Conservation (phyloP, 192 early-diverging fungal species). For the Gonapodya sp. region DNA sequence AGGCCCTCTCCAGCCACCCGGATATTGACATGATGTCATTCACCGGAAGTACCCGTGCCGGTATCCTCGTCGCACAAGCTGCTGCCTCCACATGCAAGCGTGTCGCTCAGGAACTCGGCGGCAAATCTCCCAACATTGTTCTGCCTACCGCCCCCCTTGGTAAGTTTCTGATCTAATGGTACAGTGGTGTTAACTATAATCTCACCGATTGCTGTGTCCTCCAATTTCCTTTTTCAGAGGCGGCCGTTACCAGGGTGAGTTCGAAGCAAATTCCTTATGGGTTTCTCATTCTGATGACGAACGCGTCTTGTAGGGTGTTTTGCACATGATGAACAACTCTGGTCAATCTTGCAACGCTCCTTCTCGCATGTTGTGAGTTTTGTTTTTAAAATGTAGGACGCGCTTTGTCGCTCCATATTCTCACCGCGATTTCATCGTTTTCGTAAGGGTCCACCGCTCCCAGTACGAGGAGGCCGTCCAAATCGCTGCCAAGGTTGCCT, state of each 20-base stretch:
- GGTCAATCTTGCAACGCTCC: slow-evolving; percentile 11
- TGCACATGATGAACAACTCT: slow-evolving; percentile 6
- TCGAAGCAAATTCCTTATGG: neutral
- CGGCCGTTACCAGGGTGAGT: slow-evolving; percentile 6
- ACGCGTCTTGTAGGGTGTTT: no score
- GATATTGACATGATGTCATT: slow-evolving; percentile 11
- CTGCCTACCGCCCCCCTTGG: neutral
- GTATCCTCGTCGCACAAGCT: slow-evolving; percentile 11
- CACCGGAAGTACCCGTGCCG: slow-evolving; percentile 8
- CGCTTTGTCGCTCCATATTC: neutral
- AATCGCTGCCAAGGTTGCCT: neutral
- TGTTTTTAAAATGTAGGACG: neutral
- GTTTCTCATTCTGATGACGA: neutral
- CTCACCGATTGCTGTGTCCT: neutral
- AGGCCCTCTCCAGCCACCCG: neutral
- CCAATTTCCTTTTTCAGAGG: no score
- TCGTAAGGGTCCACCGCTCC: neutral
- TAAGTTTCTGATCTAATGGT: neutral
- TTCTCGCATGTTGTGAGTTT: slow-evolving; percentile 1
- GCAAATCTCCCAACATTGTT: slow-evolving; percentile 7
- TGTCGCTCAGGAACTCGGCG: slow-evolving; percentile 10
- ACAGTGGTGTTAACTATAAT: neutral
- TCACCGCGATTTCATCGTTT: neutral
- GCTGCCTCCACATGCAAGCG: slow-evolving; percentile 2
- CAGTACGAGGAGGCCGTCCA: slow-evolving; percentile 10